Base-by-base conservation (phyloP, 768 basidiomycete species). In the Terana coerulea region DNA sequence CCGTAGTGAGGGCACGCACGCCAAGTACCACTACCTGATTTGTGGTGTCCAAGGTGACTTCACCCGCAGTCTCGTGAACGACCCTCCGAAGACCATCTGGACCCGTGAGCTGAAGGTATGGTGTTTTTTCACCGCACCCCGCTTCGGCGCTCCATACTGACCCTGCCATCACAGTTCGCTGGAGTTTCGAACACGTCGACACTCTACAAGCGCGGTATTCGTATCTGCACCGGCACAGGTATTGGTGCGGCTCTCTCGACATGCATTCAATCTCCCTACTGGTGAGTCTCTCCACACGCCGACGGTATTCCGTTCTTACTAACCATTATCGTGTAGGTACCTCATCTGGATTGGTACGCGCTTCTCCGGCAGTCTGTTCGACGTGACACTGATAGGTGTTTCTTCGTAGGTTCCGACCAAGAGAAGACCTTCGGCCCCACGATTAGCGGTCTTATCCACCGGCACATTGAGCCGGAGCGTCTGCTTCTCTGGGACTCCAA, bases 341-440 rank as follows among this genome's bases (percentile, higher is more conserved):
- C 75, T 88, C 53, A 88, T 89, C 58, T 89, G 87, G 87, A 87
- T 88, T 44, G 64, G 64, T 59, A 80, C 79, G 78, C 64, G 57
- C 72, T 58, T 25, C 25, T 51, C 7, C 6, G 49, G 22, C 33
- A 42, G 50, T 26, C 55, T 36, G 31, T 33, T 53, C 61, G 7
- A 62, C 46, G 31, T 17, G 48, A 45, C 46, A 35, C 50, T 59
- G 51, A 55, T 60, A 54, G 58, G 5, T 52, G n/a, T 61, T 31
- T 33, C 48, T 58, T 14, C 29, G 39, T 52, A 81, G 86, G 86
- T 47, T 87, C 85, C 50, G 86, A 90, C 61, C 87, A 90, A 67
- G 86, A 87, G 66, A 88, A 84, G 69, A 89, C 88, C 2, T 91
- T 91, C 59, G 89, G 89, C 2, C 83, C 86, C 21, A 90, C 87